Evolutionary conservation across 2,329 filamentous ascomycete species (phyloP), one percentile per base, ranked within the genome.

Genomic region (Metarhizium rileyi): DNA sequence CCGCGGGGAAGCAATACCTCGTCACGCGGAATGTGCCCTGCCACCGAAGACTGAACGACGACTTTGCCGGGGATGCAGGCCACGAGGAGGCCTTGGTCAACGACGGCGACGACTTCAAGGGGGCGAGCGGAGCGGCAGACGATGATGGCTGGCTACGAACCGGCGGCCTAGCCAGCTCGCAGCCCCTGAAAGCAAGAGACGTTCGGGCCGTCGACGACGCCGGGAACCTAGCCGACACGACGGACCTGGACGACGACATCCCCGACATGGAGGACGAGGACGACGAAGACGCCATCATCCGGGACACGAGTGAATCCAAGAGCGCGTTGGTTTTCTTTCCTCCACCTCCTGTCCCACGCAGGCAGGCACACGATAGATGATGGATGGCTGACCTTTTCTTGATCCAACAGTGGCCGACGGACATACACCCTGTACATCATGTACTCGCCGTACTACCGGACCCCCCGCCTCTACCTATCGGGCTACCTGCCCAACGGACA

Each of bases 381-480:
- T 22, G n/a, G 33, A 36, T 36, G 9, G 28, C 44, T 46, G 22
- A 46, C 44, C 26, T 38, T 28, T 43, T 20, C 12, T 28, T 38
- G 22, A 25, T 20, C 10, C n/a, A 43, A n/a, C 56, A 95, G 88
- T 50, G 84, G 87, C 48, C 79, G 87, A 47, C 86, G 93, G 58
- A 95, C 88, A n/a, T 98, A 98, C 69, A 95, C 87, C 42, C 84
- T 98, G 57, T 98, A 98, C 76, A 97, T 98, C 63, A 93, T 90
- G 70, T 98, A 98, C 72, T 88, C 90, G 4, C 87, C 90, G 35
- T 96, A 95, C 74, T 98, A 97, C 71, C 87, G 89, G 58, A 97
- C 93, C 4, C 93, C 93, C 0, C 88, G 93, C 30, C 81, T 97
- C 61, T 98, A 96, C 68, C 82, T 98, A 44, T 94, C 90, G 0